Evolutionary conservation across 2,329 filamentous ascomycete genomes (phyloP).

Genomic region (Colletotrichum coccodes): DNA sequence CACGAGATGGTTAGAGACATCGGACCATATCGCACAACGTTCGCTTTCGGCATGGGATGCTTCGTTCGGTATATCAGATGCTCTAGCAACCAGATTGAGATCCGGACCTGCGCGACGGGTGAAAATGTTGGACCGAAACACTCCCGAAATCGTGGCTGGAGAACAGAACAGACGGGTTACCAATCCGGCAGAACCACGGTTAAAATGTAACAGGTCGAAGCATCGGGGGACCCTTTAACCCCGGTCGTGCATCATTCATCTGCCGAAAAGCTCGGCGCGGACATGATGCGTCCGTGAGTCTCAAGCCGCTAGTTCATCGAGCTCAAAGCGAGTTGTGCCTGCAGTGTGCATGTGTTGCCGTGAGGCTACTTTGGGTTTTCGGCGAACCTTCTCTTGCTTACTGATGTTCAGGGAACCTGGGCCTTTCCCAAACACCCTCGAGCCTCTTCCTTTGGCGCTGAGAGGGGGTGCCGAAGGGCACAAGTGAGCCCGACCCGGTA

Average conservation of each 20-base stretch:
- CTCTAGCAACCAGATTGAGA: neutral
- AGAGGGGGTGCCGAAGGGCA: neutral
- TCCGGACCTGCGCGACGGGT: neutral
- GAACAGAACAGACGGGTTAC: too few relatives aligned
- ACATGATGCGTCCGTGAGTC: conserved; percentile 4
- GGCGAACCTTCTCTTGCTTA: conserved; percentile 16
- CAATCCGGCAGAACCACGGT: neutral
- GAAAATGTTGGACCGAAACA: too few relatives aligned
- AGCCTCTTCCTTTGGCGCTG: neutral
- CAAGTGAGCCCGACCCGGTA: neutral
- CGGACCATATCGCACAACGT: neutral
- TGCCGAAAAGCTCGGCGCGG: neutral
- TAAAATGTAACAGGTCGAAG: neutral
- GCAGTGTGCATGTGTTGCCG: neutral
- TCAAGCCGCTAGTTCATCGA: conserved; percentile 9
- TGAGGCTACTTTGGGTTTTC: conserved; percentile 8
- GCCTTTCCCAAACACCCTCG: conserved; percentile 14
- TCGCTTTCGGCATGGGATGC: neutral
- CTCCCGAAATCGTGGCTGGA: too few relatives aligned
- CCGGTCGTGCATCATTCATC: conserved; percentile 10
- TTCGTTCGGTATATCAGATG: neutral
- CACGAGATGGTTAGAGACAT: neutral
- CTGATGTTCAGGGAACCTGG: neutral
- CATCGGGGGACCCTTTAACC: conserved; percentile 11
- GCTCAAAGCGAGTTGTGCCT: neutral